Evolutionary conservation across 164 flowering plant genomes (phyloP).

Genomic region (Annona cherimola): DNA sequence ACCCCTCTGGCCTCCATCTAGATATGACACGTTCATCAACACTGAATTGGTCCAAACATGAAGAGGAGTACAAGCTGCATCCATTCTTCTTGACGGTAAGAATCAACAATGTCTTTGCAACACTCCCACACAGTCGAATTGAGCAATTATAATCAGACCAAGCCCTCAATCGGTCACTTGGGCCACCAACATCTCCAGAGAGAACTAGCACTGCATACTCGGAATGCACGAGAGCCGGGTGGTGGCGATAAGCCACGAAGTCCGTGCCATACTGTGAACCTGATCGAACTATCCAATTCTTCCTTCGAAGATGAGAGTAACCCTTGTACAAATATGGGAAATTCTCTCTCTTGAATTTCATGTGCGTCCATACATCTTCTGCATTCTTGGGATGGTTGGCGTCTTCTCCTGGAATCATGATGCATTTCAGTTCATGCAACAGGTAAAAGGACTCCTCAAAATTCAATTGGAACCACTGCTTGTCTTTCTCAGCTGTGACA

Average conservation of each 20-base stretch:
- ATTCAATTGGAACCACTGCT: slow-evolving; percentile 56
- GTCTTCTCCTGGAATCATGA: slow-evolving; percentile 27
- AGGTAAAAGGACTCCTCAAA: slow-evolving; percentile 67
- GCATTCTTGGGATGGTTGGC: slow-evolving; percentile 15
- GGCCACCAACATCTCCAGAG: slow-evolving; percentile 27
- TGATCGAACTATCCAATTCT: slow-evolving; percentile 79
- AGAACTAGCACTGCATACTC: slow-evolving; percentile 64
- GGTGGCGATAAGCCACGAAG: slow-evolving; percentile 71
- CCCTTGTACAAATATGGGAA: slow-evolving; percentile 58
- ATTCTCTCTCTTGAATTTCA: slow-evolving; percentile 29
- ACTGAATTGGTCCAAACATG: slow-evolving; percentile 34
- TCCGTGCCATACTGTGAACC: slow-evolving; percentile 79
- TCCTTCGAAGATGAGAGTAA: slow-evolving; percentile 57
- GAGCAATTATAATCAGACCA: slow-evolving; percentile 72
- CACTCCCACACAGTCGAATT: slow-evolving; percentile 58
- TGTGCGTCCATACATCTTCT: slow-evolving; percentile 50
- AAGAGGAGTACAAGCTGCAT: slow-evolving; percentile 20
- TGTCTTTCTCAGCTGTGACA: slow-evolving; percentile 40
- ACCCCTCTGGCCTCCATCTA: slow-evolving; percentile 66
- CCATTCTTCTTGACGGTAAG: slow-evolving; percentile 34
- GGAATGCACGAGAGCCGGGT: slow-evolving; percentile 70
- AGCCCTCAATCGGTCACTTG: slow-evolving; percentile 39
- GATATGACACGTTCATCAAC: slow-evolving; percentile 50
- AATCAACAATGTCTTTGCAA: slow-evolving; percentile 66
- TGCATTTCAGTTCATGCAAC: slow-evolving; percentile 40